Conservation (phyloP, 1,139 yeast species). For the Candida sp. region DNA sequence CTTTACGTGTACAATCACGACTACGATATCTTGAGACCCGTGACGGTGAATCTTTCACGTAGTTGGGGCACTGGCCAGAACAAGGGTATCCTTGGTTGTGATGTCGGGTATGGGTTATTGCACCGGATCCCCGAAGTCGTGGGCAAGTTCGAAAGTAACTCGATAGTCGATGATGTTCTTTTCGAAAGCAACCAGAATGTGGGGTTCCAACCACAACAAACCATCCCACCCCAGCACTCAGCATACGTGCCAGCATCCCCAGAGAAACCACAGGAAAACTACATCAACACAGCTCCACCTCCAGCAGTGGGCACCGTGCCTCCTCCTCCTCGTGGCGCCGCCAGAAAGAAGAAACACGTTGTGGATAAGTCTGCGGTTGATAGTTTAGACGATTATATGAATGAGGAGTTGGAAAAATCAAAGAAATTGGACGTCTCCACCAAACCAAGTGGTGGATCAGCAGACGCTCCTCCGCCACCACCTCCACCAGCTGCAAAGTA, state of each 20-base stretch:
- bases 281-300: constrained; percentile 15
- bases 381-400: constrained; percentile 46
- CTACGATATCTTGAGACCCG: constrained; percentile 85
- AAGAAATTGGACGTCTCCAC: constrained; percentile 33
- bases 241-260: constrained; percentile 8
- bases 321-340: constrained; percentile 23
- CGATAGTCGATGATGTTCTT: constrained; percentile 40
- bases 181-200: constrained; percentile 32
- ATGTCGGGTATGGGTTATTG: constrained; percentile 90
- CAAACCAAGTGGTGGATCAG: constrained; percentile 3
- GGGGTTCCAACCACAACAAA: constrained; percentile 14
- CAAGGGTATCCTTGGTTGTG: constrained; percentile 87
- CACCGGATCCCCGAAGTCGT: constrained; percentile 81
- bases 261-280: constrained; percentile 12
- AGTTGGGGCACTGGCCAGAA: constrained; percentile 56
- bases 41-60: constrained; percentile 61
- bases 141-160: constrained; percentile 47
- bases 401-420: constrained; percentile 49
- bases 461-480: constrained; percentile 30
- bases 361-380: constrained; percentile 25
- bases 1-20: constrained; percentile 90
- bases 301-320: constrained; percentile 14
- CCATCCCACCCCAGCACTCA: constrained; percentile 7
- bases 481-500: constrained; percentile 18
- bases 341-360: constrained; percentile 36